Percentiles rank a stretch among this genome's conserved stretches.
Conservation (phyloP, 371 early-diverging fungal genomes). For the Rhizopus microsporus region DNA sequence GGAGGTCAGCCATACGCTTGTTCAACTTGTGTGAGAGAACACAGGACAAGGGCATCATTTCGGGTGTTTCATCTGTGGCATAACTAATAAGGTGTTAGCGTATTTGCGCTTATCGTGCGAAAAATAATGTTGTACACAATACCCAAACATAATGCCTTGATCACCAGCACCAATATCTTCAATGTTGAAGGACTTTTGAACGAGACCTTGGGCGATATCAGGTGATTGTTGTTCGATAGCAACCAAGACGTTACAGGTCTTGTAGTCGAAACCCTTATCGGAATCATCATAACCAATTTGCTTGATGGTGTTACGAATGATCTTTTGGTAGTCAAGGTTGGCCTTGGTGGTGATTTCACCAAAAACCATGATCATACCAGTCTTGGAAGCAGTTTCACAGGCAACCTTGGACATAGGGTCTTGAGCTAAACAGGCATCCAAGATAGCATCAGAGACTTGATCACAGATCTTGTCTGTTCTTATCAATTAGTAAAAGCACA, state of each 20-base stretch:
- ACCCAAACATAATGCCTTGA: slow-evolving; percentile 96
- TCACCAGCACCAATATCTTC: slow-evolving; percentile 99
- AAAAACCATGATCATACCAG: slow-evolving; percentile 99
- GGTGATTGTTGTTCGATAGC: slow-evolving; percentile 99
- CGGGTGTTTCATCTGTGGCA: slow-evolving; percentile 99
- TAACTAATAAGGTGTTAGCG: slow-evolving; percentile 41
- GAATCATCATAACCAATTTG: slow-evolving; percentile 98
- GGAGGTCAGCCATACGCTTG: slow-evolving; percentile 91
- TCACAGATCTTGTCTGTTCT: slow-evolving; percentile 98
- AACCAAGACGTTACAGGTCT: slow-evolving; percentile 98
- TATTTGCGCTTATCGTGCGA: neutral
- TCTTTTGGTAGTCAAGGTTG: slow-evolving; percentile 95
- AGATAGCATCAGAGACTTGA: slow-evolving; percentile 97
- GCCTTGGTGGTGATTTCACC: slow-evolving; percentile 99
- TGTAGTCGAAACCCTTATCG: slow-evolving; percentile 98
- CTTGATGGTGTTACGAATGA: slow-evolving; percentile 96
- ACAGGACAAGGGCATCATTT: slow-evolving; percentile 98
- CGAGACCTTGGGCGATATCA: slow-evolving; percentile 97
- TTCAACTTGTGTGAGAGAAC: slow-evolving; percentile 97
- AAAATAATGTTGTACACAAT: neutral
- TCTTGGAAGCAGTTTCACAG: slow-evolving; percentile 99
- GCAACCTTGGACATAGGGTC: slow-evolving; percentile 99
- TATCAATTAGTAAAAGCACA: neutral
- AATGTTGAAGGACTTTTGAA: slow-evolving; percentile 84
- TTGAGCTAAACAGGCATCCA: slow-evolving; percentile 96